These are phyloP conservation scores for Monocercomonoides exilis DNA, from an alignment of 78 protist genomes.

Conservation along the genomic window DNA sequence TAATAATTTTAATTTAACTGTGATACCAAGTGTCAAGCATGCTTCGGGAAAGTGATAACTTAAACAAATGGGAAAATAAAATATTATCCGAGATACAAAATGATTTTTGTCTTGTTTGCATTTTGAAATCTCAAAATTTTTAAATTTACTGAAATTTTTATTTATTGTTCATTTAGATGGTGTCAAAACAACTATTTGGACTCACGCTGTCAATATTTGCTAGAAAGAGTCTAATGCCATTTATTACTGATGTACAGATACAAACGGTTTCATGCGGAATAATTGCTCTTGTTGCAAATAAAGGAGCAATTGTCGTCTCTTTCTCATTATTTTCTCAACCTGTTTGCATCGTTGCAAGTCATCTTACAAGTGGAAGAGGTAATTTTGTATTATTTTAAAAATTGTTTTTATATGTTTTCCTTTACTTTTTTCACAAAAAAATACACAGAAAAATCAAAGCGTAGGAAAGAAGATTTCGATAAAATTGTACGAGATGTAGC, in stretches of 20 bases:
- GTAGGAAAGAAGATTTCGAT: not conserved
- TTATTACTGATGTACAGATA: not conserved
- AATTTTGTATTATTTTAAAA: not conserved
- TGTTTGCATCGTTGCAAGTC: not conserved
- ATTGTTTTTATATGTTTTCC: not conserved
- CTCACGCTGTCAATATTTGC: not conserved
- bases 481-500: not conserved
- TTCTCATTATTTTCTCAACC: not conserved
- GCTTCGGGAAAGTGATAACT: too few species aligned
- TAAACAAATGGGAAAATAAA: too few species aligned
- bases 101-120: too few species aligned
- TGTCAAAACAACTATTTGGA: not conserved
- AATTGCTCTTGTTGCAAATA: not conserved
- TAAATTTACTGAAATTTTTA: too few species aligned
- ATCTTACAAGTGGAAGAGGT: not conserved
- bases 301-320: not conserved
- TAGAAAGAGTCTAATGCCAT: not conserved
- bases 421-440: not conserved
- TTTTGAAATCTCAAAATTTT: too few species aligned
- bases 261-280: not conserved
- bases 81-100: too few species aligned
- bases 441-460: not conserved
- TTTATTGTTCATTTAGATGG: too few species aligned
- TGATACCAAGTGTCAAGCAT: too few species aligned
- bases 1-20: too few species aligned